Conservation (phyloP, 106 monocot species). For the Iris macrosiphon region DNA sequence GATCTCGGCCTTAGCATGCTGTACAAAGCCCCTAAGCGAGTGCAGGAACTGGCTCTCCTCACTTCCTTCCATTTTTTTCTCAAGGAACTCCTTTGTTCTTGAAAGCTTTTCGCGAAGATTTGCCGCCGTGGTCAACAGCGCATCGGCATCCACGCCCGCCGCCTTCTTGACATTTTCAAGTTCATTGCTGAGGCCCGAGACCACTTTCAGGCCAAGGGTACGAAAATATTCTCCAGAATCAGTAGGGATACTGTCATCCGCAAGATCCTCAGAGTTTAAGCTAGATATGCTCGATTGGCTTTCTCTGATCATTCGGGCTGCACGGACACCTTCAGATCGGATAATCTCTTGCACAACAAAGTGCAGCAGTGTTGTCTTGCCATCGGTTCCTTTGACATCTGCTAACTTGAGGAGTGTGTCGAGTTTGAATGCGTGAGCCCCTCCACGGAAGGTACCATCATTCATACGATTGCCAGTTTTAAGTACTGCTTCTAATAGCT, state of each 20-base stretch:
- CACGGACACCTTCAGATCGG: constrained; percentile 45
- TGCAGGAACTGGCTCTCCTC: constrained; percentile 41
- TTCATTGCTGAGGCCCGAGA: constrained; percentile 37
- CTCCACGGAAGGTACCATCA: constrained; percentile 56
- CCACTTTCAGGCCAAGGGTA: constrained; percentile 36
- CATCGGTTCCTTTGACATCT: constrained; percentile 58
- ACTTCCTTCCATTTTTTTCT: constrained; percentile 33
- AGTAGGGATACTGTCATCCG: constrained; percentile 9
- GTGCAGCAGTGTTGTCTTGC: constrained; percentile 55
- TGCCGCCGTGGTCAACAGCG: constrained; percentile 14
- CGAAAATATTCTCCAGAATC: constrained; percentile 5
- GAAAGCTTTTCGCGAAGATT: constrained; percentile 29
- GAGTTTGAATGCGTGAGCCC: constrained; percentile 65
- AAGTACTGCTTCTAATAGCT: constrained; percentile 58
- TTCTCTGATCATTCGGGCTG: constrained; percentile 24
- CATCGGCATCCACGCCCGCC: constrained; percentile 41
- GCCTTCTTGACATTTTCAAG: constrained; percentile 62
- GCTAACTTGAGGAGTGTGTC: constrained; percentile 67
- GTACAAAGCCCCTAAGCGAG: constrained; percentile 34
- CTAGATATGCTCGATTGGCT: constrained; percentile 26
- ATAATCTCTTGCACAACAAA: constrained; percentile 63
- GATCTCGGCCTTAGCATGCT: constrained; percentile 32
- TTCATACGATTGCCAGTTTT: constrained; percentile 79
- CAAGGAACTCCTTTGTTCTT: constrained; percentile 30
- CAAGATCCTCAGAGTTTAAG: constrained; percentile 18